These are phyloP conservation scores for Linnemannia schmuckeri DNA, from an alignment of 192 early-diverging fungal species.

Conservation along the genomic window DNA sequence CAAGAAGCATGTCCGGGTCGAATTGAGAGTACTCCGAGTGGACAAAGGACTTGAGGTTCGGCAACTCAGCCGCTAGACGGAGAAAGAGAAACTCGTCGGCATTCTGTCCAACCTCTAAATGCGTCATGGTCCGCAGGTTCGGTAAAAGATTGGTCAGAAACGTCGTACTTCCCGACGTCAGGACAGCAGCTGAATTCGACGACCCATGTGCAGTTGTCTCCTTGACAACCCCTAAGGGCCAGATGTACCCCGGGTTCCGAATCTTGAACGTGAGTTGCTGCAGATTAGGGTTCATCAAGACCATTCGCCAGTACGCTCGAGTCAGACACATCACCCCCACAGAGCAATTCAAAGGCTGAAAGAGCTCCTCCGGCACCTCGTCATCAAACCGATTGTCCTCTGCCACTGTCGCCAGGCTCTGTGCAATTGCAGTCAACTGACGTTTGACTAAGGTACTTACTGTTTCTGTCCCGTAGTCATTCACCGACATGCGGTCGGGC, in stretches of 20 bases:
- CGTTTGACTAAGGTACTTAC: too few species aligned
- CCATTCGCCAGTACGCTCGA: background rate
- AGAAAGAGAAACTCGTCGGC: background rate
- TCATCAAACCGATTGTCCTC: background rate
- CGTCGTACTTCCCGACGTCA: background rate
- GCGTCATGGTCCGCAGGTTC: background rate
- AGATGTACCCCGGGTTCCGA: background rate
- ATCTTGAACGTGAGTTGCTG: background rate
- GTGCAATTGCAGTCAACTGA: background rate
- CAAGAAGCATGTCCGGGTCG: background rate
- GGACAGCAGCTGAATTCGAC: background rate
- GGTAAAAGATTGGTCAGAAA: conserved; percentile 3
- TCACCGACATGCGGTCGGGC: background rate
- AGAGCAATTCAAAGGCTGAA: background rate
- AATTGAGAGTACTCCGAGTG: conserved; percentile 4
- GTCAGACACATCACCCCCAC: background rate
- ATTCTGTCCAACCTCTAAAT: background rate
- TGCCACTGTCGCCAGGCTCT: background rate
- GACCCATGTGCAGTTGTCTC: background rate
- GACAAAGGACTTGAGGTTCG: background rate
- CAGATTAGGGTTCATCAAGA: background rate
- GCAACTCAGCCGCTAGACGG: background rate
- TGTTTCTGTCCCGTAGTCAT: background rate
- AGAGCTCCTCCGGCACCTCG: background rate
- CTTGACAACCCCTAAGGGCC: background rate